Base-by-base conservation (phyloP, 306 rosid genomes). In the Cicer bijugum region DNA sequence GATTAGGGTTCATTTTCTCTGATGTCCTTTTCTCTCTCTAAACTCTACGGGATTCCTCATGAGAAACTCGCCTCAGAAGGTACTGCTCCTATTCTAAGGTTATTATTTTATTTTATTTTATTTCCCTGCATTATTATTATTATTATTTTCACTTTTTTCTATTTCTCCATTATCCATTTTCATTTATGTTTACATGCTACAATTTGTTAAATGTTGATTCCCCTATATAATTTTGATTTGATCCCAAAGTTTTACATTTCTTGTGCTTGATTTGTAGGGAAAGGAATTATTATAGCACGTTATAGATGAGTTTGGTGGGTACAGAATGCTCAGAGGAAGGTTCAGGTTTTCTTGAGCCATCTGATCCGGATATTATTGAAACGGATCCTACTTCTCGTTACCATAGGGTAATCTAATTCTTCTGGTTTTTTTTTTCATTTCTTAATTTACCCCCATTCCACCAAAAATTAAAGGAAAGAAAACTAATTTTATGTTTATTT, bases 1-100 rank as follows among this genome's bases (percentile, higher is more conserved):
- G 38, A 80, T 58, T 33, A 40, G 67, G 56, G 52, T 14, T 37
- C 61, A 48, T 72, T 65, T 42, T 57, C 79, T 75, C 69, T 60
- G 48, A 70, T 63, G 63, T 8, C 77, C 67, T 43, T 63, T 45
- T 59, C 76, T 69, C 76, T 60, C 4, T 74, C 69, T 46, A 77
- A 77, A 15, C 76, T 69, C 65, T 48, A 59, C 44, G 71, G 63
- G 62, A 69, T 77, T 48, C 72, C 77, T 75, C 69, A 72, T n/a
- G 61, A 75, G 28, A 80, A 80, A 60, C 67, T 61, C 72, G 61
- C 55, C 69, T 69, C 68, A 55, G 38, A 72, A 55, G 78, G 68
- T 44, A 59, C 33, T 40, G 51, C 14, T 37, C 46, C 56, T 23
- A 17, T 28, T 39, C 35, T 61, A 42, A 74, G 83, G 76, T 68